A percentile compares a stretch with the other conserved stretches of the same genome.
These are phyloP conservation scores for Pyrus hybrid DNA, from an alignment of 331 rosid genomes.

Conservation along the genomic window DNA sequence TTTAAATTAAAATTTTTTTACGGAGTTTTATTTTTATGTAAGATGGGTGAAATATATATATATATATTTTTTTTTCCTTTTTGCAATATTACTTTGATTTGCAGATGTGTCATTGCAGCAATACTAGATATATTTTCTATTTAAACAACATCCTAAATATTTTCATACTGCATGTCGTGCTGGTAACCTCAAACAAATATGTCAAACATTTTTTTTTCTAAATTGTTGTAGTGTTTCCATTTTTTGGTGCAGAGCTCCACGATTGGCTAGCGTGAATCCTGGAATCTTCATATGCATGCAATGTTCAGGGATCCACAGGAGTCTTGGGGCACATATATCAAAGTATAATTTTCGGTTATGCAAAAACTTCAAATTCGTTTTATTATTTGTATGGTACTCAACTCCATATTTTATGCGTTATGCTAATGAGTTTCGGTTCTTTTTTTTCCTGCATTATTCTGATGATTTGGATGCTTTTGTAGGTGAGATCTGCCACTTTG, in stretches of 20 bases:
- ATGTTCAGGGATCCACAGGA: slow-evolving; percentile 48
- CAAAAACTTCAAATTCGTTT: too few relatives aligned
- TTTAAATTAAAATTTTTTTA: too few relatives aligned
- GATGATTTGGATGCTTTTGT: neutral
- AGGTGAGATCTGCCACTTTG: slow-evolving; percentile 21
- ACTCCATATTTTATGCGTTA: neutral
- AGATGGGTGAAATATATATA: too few relatives aligned
- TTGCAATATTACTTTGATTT: too few relatives aligned
- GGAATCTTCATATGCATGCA: slow-evolving; percentile 94
- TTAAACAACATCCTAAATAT: too few relatives aligned
- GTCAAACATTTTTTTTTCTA: neutral
- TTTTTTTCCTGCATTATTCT: neutral
- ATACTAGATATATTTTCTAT: too few relatives aligned
- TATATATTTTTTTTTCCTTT: too few relatives aligned
- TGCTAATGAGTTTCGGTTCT: neutral
- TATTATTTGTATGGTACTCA: neutral
- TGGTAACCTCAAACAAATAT: too few relatives aligned
- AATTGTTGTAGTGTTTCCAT: slow-evolving; percentile 10
- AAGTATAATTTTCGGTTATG: neutral
- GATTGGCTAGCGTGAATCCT: slow-evolving; percentile 89
- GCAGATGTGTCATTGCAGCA: too few relatives aligned
- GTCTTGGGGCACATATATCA: too few relatives aligned
- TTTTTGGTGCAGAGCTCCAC: slow-evolving; percentile 59
- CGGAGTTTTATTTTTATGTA: too few relatives aligned
- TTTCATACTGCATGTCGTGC: too few relatives aligned